Evolutionary conservation across 176 grass and related monocot genomes (phyloP), one percentile per base, ranked within the genome.

Genomic region (Oryza nivara): DNA sequence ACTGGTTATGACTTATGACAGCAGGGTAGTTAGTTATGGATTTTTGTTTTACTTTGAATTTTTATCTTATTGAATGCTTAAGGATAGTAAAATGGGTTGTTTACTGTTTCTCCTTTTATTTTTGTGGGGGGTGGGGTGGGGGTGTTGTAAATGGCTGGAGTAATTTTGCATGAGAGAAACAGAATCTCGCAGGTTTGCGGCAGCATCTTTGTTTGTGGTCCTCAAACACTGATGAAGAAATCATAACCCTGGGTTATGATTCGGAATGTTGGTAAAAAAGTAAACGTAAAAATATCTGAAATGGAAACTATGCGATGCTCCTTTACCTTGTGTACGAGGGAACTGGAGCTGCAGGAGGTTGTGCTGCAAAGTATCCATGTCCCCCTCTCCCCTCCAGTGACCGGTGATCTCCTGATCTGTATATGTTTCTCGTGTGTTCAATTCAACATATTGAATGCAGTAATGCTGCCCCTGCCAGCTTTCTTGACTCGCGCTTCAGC

Each of bases 381-480:
- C 66, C 22, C 71, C 71, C 38, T 73, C 15, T 73, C 15, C 51
- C 63, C 49, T 73, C n/a, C 56, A 68, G 8, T 49, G 56, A 67
- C 8, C 25, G 51, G 81, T 74, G 75, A 79, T 88, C 58, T 58
- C 52, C 30, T 74, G 81, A 79, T 84, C 75, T 68, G 68, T 44
- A 30, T 20, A 74, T 74, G 28, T 35, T 8, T 72, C 75, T 34
- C 23, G 35, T 73, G 69, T 17, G 45, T 84, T 74, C 43, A 56
- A 56, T 78, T 72, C 56, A 22, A 46, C 75, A 61, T 73, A 58
- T 65, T 67, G 25, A 78, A 66, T 83, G 72, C 56, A 72, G 80
- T 54, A 61, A 82, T 63, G 72, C 70, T 86, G 63, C 46, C 30
- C 72, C 32, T 19, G 67, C 45, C 63, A 68, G 68, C 46, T 54